Conservation (phyloP, 2,329 filamentous ascomycete genomes). For the Ophiostoma sp. region DNA sequence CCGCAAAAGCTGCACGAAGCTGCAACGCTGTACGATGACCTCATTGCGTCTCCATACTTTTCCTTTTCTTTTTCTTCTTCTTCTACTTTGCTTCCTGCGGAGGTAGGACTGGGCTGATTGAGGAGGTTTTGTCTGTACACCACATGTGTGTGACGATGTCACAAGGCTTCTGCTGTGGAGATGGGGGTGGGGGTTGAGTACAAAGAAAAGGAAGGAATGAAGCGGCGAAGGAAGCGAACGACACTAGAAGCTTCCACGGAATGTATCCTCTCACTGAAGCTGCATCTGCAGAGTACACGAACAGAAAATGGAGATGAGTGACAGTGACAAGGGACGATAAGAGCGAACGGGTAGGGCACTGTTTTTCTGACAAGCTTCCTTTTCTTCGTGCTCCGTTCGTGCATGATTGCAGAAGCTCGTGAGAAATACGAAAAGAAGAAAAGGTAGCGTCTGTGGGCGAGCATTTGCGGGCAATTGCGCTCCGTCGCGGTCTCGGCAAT, state of each 20-base stretch:
- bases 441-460: background rate
- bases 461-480: background rate
- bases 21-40: background rate
- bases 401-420: background rate
- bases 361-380: background rate
- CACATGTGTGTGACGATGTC: background rate
- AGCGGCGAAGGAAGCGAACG: too few relatives aligned
- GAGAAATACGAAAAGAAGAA: background rate
- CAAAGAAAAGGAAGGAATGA: too few relatives aligned
- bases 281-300: too few relatives aligned
- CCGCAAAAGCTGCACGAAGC: too few relatives aligned
- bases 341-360: background rate
- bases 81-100: too few relatives aligned
- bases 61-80: background rate
- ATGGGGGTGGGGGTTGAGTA: background rate
- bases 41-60: background rate
- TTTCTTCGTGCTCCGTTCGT: background rate
- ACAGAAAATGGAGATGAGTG: background rate
- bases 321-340: background rate
- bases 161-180: background rate
- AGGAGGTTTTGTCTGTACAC: background rate
- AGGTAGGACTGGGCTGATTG: background rate
- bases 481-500: background rate
- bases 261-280: too few relatives aligned
- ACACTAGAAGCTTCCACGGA: too few relatives aligned